Evolutionary conservation across 352 stramenopile species (phyloP).

Genomic region (Elongisporangium undulatum): DNA sequence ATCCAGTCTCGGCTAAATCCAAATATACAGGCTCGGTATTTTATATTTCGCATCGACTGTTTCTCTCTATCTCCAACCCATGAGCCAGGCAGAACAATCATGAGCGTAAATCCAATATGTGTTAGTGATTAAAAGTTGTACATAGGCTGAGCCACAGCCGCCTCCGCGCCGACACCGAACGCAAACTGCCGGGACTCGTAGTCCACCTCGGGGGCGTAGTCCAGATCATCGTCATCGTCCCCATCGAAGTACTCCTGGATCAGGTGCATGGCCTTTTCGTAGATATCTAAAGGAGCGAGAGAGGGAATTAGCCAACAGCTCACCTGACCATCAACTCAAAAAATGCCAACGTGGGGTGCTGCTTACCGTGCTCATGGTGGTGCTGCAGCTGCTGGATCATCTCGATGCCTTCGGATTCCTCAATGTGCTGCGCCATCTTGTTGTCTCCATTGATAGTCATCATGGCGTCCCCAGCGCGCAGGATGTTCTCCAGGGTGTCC

Average conservation of each 20-base stretch:
- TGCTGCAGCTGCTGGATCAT: conserved; percentile 98
- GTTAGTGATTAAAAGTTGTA: background rate
- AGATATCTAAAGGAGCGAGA: conserved; percentile 80
- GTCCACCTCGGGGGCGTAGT: conserved; percentile 49
- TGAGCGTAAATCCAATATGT: conserved; percentile 6
- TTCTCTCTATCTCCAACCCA: conserved; percentile 2
- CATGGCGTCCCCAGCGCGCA: conserved; percentile 84
- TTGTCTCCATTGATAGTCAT: conserved; percentile 87
- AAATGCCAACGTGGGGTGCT: too few species aligned
- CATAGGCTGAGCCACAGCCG: conserved; percentile 3
- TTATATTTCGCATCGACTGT: conserved; percentile 1
- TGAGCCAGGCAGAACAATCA: conserved; percentile 17
- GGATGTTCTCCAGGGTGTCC: conserved; percentile 96
- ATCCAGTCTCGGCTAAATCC: background rate
- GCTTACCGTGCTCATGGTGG: conserved; percentile 94
- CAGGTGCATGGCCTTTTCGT: conserved; percentile 93
- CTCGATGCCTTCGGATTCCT: conserved; percentile 94
- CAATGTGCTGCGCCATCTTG: conserved; percentile 94
- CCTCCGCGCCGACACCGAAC: conserved; percentile 40
- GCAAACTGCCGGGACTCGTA: conserved; percentile 47
- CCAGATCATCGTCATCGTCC: conserved; percentile 95
- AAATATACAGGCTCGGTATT: conserved; percentile 10
- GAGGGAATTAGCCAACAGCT: conserved; percentile 12
- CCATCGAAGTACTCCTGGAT: conserved; percentile 97
- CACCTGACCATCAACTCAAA: conserved; percentile 55